Conservation (phyloP, 306 rosid genomes). For the Fagus sylvatica region DNA sequence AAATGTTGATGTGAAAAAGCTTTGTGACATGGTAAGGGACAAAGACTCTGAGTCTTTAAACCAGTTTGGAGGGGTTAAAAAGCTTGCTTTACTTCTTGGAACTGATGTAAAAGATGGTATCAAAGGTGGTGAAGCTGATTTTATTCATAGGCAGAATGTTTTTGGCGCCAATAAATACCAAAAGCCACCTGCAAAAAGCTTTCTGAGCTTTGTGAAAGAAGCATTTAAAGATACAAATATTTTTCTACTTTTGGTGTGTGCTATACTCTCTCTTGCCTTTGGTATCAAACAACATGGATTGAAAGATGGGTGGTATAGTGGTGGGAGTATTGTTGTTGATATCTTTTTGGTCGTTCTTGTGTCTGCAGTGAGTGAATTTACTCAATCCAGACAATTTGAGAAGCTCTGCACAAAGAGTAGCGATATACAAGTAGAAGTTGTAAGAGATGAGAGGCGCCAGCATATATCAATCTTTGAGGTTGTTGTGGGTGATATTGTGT, state of each 20-base stretch:
- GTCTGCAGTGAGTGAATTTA: slow-evolving; percentile 26
- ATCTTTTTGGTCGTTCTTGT: slow-evolving; percentile 18
- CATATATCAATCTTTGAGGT: slow-evolving; percentile 16
- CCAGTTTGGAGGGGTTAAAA: slow-evolving; percentile 11
- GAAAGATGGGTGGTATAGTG: slow-evolving; percentile 30
- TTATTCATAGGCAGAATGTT: background rate
- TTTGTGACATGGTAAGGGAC: slow-evolving; percentile 14
- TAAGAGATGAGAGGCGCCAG: slow-evolving; percentile 20
- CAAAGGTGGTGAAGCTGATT: background rate
- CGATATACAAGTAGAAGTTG: slow-evolving; percentile 15
- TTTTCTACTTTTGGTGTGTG: slow-evolving; percentile 19
- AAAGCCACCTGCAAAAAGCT: slow-evolving; percentile 9
- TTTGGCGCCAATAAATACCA: slow-evolving; percentile 10
- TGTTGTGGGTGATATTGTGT: slow-evolving; percentile 25
- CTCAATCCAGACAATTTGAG: slow-evolving; percentile 25
- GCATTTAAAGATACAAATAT: slow-evolving; percentile 17
- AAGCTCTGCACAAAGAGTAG: slow-evolving; percentile 22
- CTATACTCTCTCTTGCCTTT: slow-evolving; percentile 14
- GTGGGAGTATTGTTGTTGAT: slow-evolving; percentile 24
- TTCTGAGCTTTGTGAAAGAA: slow-evolving; percentile 19
- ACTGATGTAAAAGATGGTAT: background rate
- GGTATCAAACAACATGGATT: slow-evolving; percentile 28
- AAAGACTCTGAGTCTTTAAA: slow-evolving; percentile 5
- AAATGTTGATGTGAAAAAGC: slow-evolving; percentile 9
- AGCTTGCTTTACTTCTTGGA: background rate